Percentiles rank a stretch among this genome's conserved stretches.
These are phyloP conservation scores for Microbotryomycetes sp. DNA, from an alignment of 1,284 basidiomycete species.

Conservation along the genomic window DNA sequence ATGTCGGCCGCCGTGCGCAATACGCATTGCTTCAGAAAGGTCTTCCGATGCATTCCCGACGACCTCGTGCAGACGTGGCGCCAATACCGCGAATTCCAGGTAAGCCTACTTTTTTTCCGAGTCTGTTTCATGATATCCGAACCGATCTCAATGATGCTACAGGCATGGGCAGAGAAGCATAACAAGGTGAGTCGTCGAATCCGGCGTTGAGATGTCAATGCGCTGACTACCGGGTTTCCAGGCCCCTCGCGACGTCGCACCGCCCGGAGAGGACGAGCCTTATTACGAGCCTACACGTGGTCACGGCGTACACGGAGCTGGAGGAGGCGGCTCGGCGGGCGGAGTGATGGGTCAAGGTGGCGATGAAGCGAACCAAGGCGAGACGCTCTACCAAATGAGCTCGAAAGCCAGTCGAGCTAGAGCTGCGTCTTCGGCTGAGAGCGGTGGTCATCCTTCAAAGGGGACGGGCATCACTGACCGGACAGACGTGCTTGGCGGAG, in stretches of 20 bases:
- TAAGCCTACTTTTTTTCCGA: neutral
- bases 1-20: constrained; percentile 51
- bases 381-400: constrained; percentile 11
- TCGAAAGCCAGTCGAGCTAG: constrained; percentile 3
- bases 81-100: constrained; percentile 74
- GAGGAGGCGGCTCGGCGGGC: constrained; percentile 43
- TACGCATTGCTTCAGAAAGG: constrained; percentile 89
- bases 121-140: constrained; percentile 1
- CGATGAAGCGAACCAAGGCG: constrained; percentile 8
- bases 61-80: constrained; percentile 89
- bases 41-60: constrained; percentile 85
- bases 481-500: constrained; percentile 29
- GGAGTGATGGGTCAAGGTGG: constrained; percentile 40
- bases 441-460: neutral
- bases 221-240: neutral
- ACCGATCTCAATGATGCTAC: constrained; percentile 53
- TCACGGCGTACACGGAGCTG: constrained; percentile 43
- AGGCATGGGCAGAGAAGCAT: constrained; percentile 27
- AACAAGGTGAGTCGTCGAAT: constrained; percentile 23
- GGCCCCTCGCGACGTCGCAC: constrained; percentile 39
- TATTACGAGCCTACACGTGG: constrained; percentile 38
- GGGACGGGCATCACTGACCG: constrained; percentile 12
- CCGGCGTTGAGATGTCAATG: neutral
- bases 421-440: neutral
- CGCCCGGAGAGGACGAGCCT: constrained; percentile 35